Conservation (phyloP, 345 rosid genomes). For the Aquilaria yunnanensis region DNA sequence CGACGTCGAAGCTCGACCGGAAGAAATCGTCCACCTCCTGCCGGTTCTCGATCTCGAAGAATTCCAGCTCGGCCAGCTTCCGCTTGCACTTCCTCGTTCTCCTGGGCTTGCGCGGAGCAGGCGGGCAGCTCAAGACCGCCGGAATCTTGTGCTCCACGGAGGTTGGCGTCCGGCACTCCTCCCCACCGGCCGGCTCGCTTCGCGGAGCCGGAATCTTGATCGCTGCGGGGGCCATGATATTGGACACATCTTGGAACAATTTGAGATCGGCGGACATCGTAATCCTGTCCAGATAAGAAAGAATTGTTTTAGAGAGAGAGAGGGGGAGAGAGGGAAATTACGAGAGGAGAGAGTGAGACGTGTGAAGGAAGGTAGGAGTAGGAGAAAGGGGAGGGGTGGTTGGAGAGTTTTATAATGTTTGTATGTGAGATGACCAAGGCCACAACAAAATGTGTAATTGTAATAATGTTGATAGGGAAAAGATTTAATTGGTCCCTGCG, state of each 20-base stretch:
- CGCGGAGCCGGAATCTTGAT: conserved; percentile 2
- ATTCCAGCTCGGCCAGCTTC: conserved; percentile 10
- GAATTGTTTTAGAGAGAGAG: neutral
- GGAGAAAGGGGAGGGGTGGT: neutral
- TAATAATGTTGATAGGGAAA: neutral
- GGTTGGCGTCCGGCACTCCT: conserved; percentile 22
- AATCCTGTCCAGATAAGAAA: neutral
- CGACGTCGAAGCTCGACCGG: conserved; percentile 10
- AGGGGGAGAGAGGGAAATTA: neutral
- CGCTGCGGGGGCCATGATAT: conserved; percentile 5
- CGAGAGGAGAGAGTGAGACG: conserved; percentile 1
- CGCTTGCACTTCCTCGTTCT: conserved; percentile 14
- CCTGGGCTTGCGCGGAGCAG: conserved; percentile 21
- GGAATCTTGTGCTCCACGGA: conserved; percentile 23
- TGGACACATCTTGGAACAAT: neutral
- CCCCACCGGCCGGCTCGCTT: neutral
- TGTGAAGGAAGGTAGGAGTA: conserved; percentile 13
- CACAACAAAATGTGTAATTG: neutral
- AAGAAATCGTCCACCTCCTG: conserved; percentile 18
- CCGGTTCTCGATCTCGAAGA: conserved; percentile 23
- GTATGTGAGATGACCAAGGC: neutral
- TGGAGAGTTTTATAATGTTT: conserved; percentile 11
- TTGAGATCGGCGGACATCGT: conserved; percentile 17
- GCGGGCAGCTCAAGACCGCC: conserved; percentile 16
- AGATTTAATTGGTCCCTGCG: neutral